Percentiles rank a stretch among this genome's conserved stretches.
Conservation (phyloP, 306 rosid species). For the Cucumis melo region DNA sequence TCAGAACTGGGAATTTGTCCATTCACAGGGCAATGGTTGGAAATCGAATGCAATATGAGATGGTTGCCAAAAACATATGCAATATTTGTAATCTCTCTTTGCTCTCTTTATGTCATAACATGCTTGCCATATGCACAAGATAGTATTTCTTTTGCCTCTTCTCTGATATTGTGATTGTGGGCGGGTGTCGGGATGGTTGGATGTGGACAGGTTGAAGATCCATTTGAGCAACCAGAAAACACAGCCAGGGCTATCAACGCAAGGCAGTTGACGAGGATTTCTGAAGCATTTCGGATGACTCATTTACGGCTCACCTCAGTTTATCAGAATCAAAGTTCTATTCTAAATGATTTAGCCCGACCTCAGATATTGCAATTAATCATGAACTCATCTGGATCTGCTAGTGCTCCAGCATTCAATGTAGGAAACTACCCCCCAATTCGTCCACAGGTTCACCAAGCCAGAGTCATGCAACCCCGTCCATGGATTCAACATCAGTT, state of each 20-base stretch:
- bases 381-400: background rate
- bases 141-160: background rate
- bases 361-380: slow-evolving; percentile 19
- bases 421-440: slow-evolving; percentile 15
- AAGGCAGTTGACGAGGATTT: slow-evolving; percentile 37
- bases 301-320: slow-evolving; percentile 15
- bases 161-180: slow-evolving; percentile 16
- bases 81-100: slow-evolving; percentile 42
- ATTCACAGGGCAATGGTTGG: slow-evolving; percentile 54
- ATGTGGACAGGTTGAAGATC: slow-evolving; percentile 77
- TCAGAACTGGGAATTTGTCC: slow-evolving; percentile 44
- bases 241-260: slow-evolving; percentile 43
- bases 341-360: slow-evolving; percentile 29
- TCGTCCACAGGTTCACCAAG: slow-evolving; percentile 13
- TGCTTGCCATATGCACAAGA: slow-evolving; percentile 3
- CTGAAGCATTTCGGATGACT: slow-evolving; percentile 31
- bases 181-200: slow-evolving; percentile 13
- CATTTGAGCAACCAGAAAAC: slow-evolving; percentile 75
- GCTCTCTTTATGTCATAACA: slow-evolving; percentile 2
- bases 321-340: slow-evolving; percentile 17
- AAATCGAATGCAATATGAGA: slow-evolving; percentile 37
- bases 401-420: slow-evolving; percentile 7
- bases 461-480: background rate
- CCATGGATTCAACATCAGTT: background rate
- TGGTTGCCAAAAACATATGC: slow-evolving; percentile 74